Conservation (phyloP, 1,284 basidiomycete genomes). For the Laetiporus sulphureus region DNA sequence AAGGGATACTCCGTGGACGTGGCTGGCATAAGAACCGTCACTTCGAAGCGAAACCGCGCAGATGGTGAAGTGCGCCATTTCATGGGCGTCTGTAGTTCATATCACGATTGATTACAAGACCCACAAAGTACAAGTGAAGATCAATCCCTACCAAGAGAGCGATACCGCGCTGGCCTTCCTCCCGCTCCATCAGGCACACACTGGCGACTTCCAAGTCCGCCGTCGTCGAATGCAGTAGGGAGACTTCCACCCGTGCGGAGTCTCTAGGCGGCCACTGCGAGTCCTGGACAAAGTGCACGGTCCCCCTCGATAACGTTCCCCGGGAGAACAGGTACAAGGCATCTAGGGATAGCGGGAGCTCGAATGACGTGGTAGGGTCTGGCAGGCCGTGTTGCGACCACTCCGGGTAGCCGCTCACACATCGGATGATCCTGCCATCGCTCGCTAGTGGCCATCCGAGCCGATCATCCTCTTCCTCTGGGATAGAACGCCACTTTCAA, state of each 20-base stretch:
- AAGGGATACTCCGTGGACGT: background rate
- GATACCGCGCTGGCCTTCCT: conserved; percentile 17
- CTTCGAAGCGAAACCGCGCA: background rate
- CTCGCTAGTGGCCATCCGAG: background rate
- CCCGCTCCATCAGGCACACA: conserved; percentile 20
- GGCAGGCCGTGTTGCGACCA: background rate
- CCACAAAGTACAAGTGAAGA: background rate
- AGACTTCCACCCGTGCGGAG: conserved; percentile 19
- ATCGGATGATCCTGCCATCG: conserved; percentile 14
- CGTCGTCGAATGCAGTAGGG: conserved; percentile 4
- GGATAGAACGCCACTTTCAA: no score
- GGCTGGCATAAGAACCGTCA: background rate
- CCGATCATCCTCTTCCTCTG: conserved; percentile 1
- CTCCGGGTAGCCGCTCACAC: conserved; percentile 2
- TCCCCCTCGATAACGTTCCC: conserved; percentile 17
- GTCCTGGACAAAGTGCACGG: conserved; percentile 13
- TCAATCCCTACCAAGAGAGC: conserved; percentile 20
- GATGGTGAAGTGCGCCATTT: background rate
- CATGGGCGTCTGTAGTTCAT: background rate
- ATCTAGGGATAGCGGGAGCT: conserved; percentile 18
- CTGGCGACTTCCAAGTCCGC: conserved; percentile 11
- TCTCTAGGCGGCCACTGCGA: conserved; percentile 1
- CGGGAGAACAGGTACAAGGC: conserved; percentile 21
- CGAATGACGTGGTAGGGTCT: conserved; percentile 11
- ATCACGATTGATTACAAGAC: background rate